A percentile compares a stretch with the other conserved stretches of the same genome.
phyloP scores from a whole-genome alignment of 768 basidiomycete species.

The Fomitopsis serialis region DNA sequence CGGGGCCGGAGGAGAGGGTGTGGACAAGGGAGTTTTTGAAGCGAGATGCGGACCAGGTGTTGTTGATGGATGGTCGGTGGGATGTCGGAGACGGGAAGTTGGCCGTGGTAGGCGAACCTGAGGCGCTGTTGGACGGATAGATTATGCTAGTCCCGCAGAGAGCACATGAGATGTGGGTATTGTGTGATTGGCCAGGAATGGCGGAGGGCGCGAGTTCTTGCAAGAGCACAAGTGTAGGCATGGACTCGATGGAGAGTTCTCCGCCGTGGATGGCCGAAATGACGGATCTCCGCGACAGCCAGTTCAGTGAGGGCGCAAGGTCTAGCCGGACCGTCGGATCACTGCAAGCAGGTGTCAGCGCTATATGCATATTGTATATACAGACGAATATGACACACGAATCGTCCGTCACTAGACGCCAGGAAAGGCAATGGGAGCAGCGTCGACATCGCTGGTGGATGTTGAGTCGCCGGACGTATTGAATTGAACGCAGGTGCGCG shows the following conservation, averaged over 20 bases:
- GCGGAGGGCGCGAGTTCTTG: slow-evolving; percentile 42
- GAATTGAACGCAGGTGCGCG: slow-evolving; percentile 68
- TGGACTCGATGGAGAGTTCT: slow-evolving; percentile 84
- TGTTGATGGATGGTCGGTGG: slow-evolving; percentile 21
- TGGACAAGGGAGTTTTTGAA: slow-evolving; percentile 49
- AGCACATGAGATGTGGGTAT: slow-evolving; percentile 63
- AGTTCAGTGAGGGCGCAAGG: slow-evolving; percentile 89
- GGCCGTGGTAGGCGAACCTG: slow-evolving; percentile 17
- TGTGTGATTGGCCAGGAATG: slow-evolving; percentile 39
- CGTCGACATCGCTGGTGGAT: slow-evolving; percentile 64
- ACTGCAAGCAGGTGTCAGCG: slow-evolving; percentile 32
- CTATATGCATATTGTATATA: neutral
- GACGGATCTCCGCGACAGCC: slow-evolving; percentile 86
- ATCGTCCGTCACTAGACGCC: slow-evolving; percentile 77
- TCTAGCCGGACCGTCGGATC: slow-evolving; percentile 93
- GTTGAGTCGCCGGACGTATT: slow-evolving; percentile 54
- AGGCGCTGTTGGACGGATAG: slow-evolving; percentile 18
- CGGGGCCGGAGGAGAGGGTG: slow-evolving; percentile 20
- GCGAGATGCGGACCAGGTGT: slow-evolving; percentile 50
- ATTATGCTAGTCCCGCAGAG: slow-evolving; percentile 68
- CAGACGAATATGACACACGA: slow-evolving; percentile 57
- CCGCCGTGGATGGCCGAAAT: slow-evolving; percentile 81
- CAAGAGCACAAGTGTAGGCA: slow-evolving; percentile 58
- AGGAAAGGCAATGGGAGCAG: slow-evolving; percentile 79
- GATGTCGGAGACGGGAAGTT: slow-evolving; percentile 27